Conservation (phyloP, 2,329 filamentous ascomycete genomes). For the Endoconidiophora laricicola region DNA sequence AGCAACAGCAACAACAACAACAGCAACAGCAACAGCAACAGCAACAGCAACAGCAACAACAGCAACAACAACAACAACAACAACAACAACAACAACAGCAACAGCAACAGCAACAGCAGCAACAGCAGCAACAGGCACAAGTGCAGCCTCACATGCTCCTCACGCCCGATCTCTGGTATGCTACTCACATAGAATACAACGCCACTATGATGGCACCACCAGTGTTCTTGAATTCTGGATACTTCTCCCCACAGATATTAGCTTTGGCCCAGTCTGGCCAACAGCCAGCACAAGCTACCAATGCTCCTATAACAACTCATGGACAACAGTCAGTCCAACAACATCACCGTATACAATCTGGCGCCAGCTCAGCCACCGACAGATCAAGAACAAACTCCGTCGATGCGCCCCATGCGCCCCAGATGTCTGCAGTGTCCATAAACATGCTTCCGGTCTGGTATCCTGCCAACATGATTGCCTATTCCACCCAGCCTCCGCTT, state of each 20-base stretch:
- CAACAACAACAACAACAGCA: conserved; percentile 21
- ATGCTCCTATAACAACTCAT: neutral
- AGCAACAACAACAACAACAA: conserved; percentile 24
- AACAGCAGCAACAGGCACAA: conserved; percentile 1
- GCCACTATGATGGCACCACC: neutral
- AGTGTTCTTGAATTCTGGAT: neutral
- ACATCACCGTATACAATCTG: conserved; percentile 7
- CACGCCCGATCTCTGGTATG: neutral
- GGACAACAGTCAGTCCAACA: neutral
- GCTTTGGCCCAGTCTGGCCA: neutral
- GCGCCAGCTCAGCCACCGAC: conserved; percentile 18
- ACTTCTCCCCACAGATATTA: neutral
- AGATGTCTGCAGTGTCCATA: conserved; percentile 20
- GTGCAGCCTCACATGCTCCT: conserved; percentile 13
- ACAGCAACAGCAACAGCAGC: conserved; percentile 14
- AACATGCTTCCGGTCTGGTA: neutral
- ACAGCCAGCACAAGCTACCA: neutral
- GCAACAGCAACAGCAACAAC: conserved; percentile 14
- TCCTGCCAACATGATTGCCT: neutral
- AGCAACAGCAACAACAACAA: conserved; percentile 25
- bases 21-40: conserved; percentile 21
- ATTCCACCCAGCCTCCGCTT: neutral
- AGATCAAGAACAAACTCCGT: conserved; percentile 46
- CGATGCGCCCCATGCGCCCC: conserved; percentile 48
- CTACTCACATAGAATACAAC: conserved; percentile 1